Conservation (phyloP, 75 land plant genomes). For the Pseudotsuga menziesii region DNA sequence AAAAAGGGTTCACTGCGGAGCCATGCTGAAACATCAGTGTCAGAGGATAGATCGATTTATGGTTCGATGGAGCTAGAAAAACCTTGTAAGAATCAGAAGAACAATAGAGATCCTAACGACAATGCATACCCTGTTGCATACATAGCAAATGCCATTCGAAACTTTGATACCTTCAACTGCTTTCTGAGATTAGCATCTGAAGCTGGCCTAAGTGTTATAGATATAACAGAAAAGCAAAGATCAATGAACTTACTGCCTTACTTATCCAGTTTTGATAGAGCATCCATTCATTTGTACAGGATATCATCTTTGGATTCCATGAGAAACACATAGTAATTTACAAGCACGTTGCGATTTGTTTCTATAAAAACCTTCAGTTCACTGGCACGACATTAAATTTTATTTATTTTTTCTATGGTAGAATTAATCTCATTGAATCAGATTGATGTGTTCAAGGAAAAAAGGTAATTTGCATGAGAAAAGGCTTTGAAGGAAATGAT, state of each 20-base stretch:
- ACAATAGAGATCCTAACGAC: neutral
- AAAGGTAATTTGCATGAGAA: no score
- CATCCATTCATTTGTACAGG: conserved; percentile 38
- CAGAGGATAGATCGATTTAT: neutral
- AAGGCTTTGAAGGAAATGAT: no score
- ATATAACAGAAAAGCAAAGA: conserved; percentile 37
- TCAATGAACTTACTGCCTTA: conserved; percentile 61
- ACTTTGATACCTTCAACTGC: conserved; percentile 55
- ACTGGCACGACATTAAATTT: no score
- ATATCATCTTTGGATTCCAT: conserved; percentile 7
- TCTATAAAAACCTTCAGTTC: no score
- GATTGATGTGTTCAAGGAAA: no score
- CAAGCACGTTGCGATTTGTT: no score
- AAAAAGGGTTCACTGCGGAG: conserved; percentile 2
- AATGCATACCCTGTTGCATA: conserved; percentile 47
- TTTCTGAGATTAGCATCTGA: conserved; percentile 45
- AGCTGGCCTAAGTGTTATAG: conserved; percentile 48
- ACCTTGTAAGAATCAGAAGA: neutral
- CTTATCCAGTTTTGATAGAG: conserved; percentile 51
- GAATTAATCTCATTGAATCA: no score
- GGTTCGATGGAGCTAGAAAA: neutral
- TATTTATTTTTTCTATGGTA: no score
- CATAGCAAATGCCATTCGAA: conserved; percentile 76
- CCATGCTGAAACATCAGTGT: neutral
- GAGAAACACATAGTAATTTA: no score